Evolutionary conservation across 139 green algal species (phyloP), one percentile per base, ranked within the genome.

Genomic region (Chlamydomonas sphaeroides): DNA sequence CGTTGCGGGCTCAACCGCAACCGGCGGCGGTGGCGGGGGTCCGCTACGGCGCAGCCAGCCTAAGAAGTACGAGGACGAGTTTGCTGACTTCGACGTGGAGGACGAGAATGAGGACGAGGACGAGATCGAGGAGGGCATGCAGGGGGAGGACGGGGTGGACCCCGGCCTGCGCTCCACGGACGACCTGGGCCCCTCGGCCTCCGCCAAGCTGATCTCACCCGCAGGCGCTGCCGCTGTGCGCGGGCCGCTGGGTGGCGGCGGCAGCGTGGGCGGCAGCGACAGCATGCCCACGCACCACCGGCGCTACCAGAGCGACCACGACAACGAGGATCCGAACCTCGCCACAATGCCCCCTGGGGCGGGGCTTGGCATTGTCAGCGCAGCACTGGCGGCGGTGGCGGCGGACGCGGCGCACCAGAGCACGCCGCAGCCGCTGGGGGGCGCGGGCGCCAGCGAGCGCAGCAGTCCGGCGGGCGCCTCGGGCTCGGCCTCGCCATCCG

Each of bases 61-160:
- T 10, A 72, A 72, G 45, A 82, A 82, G 62, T 72, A 73, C 42
- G 75, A 82, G 0, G 75, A 82, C 33, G 75, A 82, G 75, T 82
- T 82, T 51, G 62, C n/a, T 18, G 75, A 72, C n/a, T 73, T 72
- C 51, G 74, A 79, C 23, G 26, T 69, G 5, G 25, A 59, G 20
- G 75, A 82, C 8, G 42, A 39, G 6, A 57, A 69, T 18, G 73
- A 80, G 7, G 67, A 59, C 2, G 67, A 42, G 30, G 41, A 57
- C 28, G 67, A 57, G 25, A 82, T 82, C 32, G 75, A 82, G n/a
- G 74, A 65, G 45, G 74, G 42, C 0, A n/a, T 72, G 15, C 5
- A 51, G 23, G 59, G 45, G 21, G 61, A 72, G 61, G 63, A 68
- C 18, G n/a, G 3, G 17, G 39, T 45, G 36, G 41, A 75, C 20